Evolutionary conservation across 2,329 filamentous ascomycete genomes (phyloP).

Genomic region (Mycocentrospora acerina): DNA sequence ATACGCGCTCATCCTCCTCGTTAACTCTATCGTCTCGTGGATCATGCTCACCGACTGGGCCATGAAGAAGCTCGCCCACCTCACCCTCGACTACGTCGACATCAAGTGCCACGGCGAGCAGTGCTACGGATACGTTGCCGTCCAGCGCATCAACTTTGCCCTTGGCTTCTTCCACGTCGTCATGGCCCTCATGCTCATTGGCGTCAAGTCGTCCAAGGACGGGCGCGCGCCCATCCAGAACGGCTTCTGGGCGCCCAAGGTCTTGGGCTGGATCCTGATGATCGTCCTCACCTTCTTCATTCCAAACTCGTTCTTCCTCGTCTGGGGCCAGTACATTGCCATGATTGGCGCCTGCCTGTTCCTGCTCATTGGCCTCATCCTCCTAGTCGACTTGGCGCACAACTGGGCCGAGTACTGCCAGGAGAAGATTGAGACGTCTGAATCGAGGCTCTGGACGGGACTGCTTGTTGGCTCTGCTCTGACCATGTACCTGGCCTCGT

Average conservation of each 20-base stretch:
- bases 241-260: conserved; percentile 98
- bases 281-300: conserved; percentile 90
- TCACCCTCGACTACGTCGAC: conserved; percentile 93
- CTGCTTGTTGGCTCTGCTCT: conserved; percentile 90
- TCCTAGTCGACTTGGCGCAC: conserved; percentile 92
- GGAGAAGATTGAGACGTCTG: conserved; percentile 85
- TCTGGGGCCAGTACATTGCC: conserved; percentile 94
- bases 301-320: conserved; percentile 88
- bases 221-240: conserved; percentile 89
- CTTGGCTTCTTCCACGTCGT: conserved; percentile 91
- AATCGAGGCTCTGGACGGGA: conserved; percentile 81
- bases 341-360: conserved; percentile 89
- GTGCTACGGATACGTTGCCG: conserved; percentile 93
- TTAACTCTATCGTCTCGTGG: conserved; percentile 98
- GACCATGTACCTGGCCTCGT: conserved; percentile 86
- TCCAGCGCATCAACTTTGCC: conserved; percentile 97
- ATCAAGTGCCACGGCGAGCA: conserved; percentile 86
- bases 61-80: conserved; percentile 88
- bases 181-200: conserved; percentile 79
- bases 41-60: conserved; percentile 99
- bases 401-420: conserved; percentile 97
- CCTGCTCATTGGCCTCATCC: conserved; percentile 84
- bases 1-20: conserved; percentile 88
- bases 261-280: conserved; percentile 83
- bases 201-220: conserved; percentile 83